phyloP scores from a whole-genome alignment of 75 land plant species.

The Sequoia sempervirens region DNA sequence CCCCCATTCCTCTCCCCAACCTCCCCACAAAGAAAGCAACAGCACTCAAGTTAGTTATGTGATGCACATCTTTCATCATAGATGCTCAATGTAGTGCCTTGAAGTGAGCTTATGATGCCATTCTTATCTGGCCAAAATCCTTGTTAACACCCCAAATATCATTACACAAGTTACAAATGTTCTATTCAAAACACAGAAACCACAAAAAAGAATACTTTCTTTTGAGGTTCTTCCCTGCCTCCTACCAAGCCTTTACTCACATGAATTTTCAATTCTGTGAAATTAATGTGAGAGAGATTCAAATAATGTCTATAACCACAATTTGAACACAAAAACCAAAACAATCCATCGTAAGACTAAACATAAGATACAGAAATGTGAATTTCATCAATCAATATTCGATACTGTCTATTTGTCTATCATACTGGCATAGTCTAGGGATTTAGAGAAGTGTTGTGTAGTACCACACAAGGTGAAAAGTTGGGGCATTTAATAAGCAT shows the following conservation, averaged over 20 bases:
- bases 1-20: no score
- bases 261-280: neutral
- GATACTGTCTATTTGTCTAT: neutral
- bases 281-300: neutral
- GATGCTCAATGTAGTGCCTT: neutral
- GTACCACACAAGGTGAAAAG: neutral
- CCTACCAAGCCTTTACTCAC: neutral
- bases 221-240: neutral
- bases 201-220: neutral
- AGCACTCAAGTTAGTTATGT: neutral
- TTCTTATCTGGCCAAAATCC: neutral
- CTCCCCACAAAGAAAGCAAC: neutral
- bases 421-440: neutral
- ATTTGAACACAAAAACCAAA: neutral
- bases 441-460: no score
- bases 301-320: neutral
- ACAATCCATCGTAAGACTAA: neutral
- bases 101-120: neutral
- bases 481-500: neutral
- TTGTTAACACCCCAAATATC: neutral
- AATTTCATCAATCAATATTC: neutral
- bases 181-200: neutral
- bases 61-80: neutral
- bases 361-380: no score
- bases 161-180: neutral